Conservation (phyloP, 345 rosid genomes). For the Salix exigua region DNA sequence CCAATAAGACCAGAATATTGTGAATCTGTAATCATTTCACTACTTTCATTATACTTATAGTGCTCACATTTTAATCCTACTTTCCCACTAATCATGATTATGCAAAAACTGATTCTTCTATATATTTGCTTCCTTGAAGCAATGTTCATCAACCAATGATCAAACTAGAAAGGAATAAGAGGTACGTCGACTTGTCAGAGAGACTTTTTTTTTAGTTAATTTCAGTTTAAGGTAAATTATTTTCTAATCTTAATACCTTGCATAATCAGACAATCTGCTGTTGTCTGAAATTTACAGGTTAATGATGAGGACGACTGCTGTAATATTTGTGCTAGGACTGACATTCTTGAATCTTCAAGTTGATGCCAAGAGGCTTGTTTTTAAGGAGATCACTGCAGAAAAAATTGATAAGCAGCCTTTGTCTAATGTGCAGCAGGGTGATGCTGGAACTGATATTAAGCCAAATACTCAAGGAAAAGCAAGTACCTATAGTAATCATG, state of each 20-base stretch:
- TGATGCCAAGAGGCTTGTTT: constrained; percentile 21
- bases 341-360: constrained; percentile 16
- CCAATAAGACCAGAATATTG: constrained; percentile 4
- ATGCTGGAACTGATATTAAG: no score
- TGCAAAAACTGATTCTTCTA: constrained; percentile 1
- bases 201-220: background rate
- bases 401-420: background rate
- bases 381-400: background rate
- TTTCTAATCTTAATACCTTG: background rate
- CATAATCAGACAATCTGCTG: background rate
- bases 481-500: background rate
- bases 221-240: background rate
- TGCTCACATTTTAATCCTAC: background rate
- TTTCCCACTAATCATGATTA: constrained; percentile 25
- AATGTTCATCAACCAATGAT: constrained; percentile 9
- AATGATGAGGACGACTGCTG: constrained; percentile 22
- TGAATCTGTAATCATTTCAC: constrained; percentile 12
- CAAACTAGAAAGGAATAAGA: constrained; percentile 7
- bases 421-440: no score
- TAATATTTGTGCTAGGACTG: constrained; percentile 14
- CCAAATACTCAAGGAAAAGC: background rate
- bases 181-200: constrained; percentile 2
- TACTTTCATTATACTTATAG: constrained; percentile 3
- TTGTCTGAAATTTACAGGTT: constrained; percentile 2
- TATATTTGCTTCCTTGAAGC: constrained; percentile 13